Evolutionary conservation across 495 filamentous ascomycete species (phyloP).

Genomic region (Aspergillus baeticus): DNA sequence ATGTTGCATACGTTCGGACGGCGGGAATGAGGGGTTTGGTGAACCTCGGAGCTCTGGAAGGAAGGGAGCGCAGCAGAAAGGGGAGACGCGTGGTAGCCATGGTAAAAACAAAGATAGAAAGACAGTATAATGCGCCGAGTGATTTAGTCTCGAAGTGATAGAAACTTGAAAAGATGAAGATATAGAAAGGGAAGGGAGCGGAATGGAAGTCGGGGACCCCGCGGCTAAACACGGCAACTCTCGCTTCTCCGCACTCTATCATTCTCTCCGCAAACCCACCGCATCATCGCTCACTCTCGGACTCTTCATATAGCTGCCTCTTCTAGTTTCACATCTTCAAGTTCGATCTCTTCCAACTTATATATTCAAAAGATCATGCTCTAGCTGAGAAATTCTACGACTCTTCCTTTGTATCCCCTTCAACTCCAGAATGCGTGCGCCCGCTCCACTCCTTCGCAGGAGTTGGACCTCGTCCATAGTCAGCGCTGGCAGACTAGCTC

Average conservation of each 20-base stretch:
- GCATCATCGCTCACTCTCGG: neutral
- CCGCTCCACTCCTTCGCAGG: slow-evolving; percentile 10
- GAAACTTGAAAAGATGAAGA: too few species aligned
- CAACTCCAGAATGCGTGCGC: slow-evolving; percentile 12
- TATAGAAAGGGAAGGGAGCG: too few species aligned
- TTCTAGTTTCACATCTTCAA: neutral
- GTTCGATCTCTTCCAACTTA: neutral
- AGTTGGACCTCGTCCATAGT: slow-evolving; percentile 8
- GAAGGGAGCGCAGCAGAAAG: slow-evolving; percentile 30
- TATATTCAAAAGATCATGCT: neutral
- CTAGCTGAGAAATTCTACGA: neutral
- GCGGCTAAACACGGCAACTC: slow-evolving; percentile 43
- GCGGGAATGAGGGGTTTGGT: slow-evolving; percentile 32
- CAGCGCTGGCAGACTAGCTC: neutral
- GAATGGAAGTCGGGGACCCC: slow-evolving; percentile 16
- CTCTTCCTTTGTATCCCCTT: neutral
- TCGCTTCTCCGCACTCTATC: slow-evolving; percentile 39
- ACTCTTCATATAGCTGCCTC: neutral
- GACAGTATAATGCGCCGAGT: too few species aligned
- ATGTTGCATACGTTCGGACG: slow-evolving; percentile 48
- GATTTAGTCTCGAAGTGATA: too few species aligned
- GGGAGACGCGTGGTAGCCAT: slow-evolving; percentile 35
- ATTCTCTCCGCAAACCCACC: slow-evolving; percentile 7
- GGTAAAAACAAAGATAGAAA: neutral
- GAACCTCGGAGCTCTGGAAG: slow-evolving; percentile 24